These are phyloP conservation scores for Hypomontagnella submonticulosa DNA, from an alignment of 495 filamentous ascomycete species.

Conservation along the genomic window DNA sequence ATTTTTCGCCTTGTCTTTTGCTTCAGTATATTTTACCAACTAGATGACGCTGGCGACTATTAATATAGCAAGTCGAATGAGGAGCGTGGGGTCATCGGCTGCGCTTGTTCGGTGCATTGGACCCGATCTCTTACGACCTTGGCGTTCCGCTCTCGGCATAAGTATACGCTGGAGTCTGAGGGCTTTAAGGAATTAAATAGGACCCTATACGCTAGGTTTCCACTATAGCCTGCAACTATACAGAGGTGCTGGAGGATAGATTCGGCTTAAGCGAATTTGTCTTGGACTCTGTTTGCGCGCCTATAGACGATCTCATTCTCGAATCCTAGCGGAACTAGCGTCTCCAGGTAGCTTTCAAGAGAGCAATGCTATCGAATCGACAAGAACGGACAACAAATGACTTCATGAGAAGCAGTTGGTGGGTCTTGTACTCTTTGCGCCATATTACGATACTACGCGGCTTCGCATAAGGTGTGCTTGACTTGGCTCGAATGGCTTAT, in stretches of 20 bases:
- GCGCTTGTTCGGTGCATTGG: slow-evolving; percentile 32
- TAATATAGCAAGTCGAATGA: slow-evolving; percentile 22
- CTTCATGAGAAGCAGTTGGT: too few relatives aligned
- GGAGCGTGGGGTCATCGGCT: slow-evolving; percentile 27
- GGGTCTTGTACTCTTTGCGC: too few relatives aligned
- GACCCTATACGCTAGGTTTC: not conserved
- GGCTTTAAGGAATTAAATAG: not conserved
- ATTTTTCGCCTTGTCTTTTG: not conserved
- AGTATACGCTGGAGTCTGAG: slow-evolving; percentile 6
- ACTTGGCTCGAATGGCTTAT: too few relatives aligned
- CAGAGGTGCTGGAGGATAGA: not conserved
- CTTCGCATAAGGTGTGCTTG: too few relatives aligned
- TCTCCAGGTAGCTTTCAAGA: too few relatives aligned
- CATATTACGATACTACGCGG: too few relatives aligned
- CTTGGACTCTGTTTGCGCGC: not conserved
- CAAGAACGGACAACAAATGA: too few relatives aligned
- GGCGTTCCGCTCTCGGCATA: slow-evolving; percentile 37
- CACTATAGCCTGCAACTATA: slow-evolving; percentile 2
- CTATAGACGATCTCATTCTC: slow-evolving; percentile 8
- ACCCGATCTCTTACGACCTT: slow-evolving; percentile 29
- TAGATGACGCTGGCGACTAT: not conserved
- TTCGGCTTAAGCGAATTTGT: slow-evolving; percentile 1
- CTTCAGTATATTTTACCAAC: not conserved
- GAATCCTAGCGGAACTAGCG: not conserved
- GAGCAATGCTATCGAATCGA: too few relatives aligned